Evolutionary conservation across 202 grass and related monocot species (phyloP), one percentile per base, ranked within the genome.

Genomic region (Hordeum pubiflorum): DNA sequence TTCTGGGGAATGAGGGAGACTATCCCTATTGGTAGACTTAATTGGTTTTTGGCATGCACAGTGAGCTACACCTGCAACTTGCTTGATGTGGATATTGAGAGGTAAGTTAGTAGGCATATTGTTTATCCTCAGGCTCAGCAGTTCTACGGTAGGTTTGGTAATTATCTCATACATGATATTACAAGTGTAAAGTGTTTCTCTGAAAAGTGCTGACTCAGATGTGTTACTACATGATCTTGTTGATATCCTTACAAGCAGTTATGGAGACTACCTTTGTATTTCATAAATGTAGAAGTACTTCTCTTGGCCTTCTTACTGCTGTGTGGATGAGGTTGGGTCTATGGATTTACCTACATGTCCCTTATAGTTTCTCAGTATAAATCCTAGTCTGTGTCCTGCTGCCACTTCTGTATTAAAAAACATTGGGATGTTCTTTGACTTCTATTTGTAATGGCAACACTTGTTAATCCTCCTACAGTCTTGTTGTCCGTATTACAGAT

Each of bases 31-130:
- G 22, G 24, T 82, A 26, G 6, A 63, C 12, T 75, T 32, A 32
- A 32, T 32, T 52, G 26, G 57, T 6, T 38, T 83, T 74, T 48
- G 57, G 69, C 8, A 48, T 29, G 27, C 26, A 17, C 61, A 21
- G 69, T 73, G 39, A 50, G 38, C 68, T 82, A 17, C 61, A 74
- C 57, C 26, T 36, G 20, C 26, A 63, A 43, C 57, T 58, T 70
- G 33, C 65, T 63, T 31, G 29, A 64, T 54, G 58, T 39, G 63
- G 58, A 55, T 7, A 39, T 10, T 55, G 21, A 63, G 59, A 40
- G 70, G 58, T 82, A 75, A n/a, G 18, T 55, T 21, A 75, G 58
- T 75, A 65, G 58, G 9, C 43, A 55, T 38, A 64, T 82, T 82
- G 24, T 64, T 24, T 32, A 55, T 27, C 31, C n/a, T 48, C 24